Evolutionary conservation across 2,329 filamentous ascomycete species (phyloP), one percentile per base, ranked within the genome.

Genomic region (Endothia cerciana): DNA sequence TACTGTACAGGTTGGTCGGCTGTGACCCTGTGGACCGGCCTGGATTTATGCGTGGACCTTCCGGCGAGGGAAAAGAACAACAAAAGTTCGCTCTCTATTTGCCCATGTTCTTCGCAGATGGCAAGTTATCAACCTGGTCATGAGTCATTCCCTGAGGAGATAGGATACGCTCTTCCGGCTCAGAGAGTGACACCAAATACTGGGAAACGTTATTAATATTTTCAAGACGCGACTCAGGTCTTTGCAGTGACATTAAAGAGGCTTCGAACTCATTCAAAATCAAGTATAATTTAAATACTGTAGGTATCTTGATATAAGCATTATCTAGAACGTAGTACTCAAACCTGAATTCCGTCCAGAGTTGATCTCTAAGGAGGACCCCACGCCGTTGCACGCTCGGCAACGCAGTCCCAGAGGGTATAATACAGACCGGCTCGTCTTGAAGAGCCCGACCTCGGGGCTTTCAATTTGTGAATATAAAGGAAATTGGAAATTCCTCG

Each of bases 21-120:
- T 33, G 51, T 55, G 51, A 28, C 51, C 51, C 51, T 55, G 30
- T 55, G 47, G 47, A 15, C 13, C 47, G 28, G 47, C 47, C 47
- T 28, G 28, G 47, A 51, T n/a, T 25, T 49, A 22, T 49, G 22
- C 45, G 45, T 49, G 45, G 45, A 49, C 22, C 45, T 25, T 11
- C 8, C 25, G 45, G 45, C 25, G 45, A 22, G 25, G 45, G 13
- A n/a, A 22, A n/a, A 22, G 17, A 8, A 49, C 10, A 10, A 3
- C 10, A 49, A 22, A 17, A n/a, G 22, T n/a, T 5, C 15, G 4
- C 8, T 25, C 45, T n/a, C 45, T 11, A 49, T 10, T 13, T 49
- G 10, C 3, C 25, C 10, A 10, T 47, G n/a, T 25, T 25, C n/a
- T 10, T 49, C 8, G 10, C 19, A 49, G n/a, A 49, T n/a, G 25